Conservation (phyloP, 305 asterid genomes). For the Ilex paraguariensis region DNA sequence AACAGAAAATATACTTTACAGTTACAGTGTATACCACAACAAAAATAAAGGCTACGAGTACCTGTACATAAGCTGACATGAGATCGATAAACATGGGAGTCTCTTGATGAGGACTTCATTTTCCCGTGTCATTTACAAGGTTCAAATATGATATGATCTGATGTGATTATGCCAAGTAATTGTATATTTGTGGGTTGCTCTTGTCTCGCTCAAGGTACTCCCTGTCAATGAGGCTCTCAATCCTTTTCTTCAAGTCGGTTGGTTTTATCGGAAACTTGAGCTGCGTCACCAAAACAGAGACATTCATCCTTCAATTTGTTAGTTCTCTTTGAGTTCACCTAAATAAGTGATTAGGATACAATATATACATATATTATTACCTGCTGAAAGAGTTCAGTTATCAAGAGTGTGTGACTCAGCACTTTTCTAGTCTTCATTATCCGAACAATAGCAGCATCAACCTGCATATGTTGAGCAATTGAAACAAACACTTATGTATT, state of each 20-base stretch:
- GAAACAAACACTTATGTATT: neutral
- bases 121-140: slow-evolving; percentile 33
- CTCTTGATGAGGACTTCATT: slow-evolving; percentile 3
- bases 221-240: slow-evolving; percentile 92
- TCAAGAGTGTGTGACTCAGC: slow-evolving; percentile 86
- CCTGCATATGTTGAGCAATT: slow-evolving; percentile 35
- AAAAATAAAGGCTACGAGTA: slow-evolving; percentile 27
- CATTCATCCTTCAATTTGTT: too few species aligned
- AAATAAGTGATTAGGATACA: too few species aligned
- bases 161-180: slow-evolving; percentile 63
- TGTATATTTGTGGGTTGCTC: slow-evolving; percentile 82
- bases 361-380: slow-evolving; percentile 22
- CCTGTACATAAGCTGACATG: slow-evolving; percentile 53
- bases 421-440: slow-evolving; percentile 96
- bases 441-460: slow-evolving; percentile 98
- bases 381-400: slow-evolving; percentile 98
- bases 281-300: slow-evolving; percentile 36
- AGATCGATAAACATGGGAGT: slow-evolving; percentile 14
- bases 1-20: slow-evolving; percentile 25
- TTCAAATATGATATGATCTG: slow-evolving; percentile 13
- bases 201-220: slow-evolving; percentile 92
- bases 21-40: slow-evolving; percentile 30
- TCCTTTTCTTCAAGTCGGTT: slow-evolving; percentile 93
- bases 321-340: too few species aligned
- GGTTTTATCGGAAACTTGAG: slow-evolving; percentile 95